Percentiles rank a stretch among this genome's conserved stretches.
Evolutionary conservation across 495 filamentous ascomycete species (phyloP).

Genomic region (Xylaria curta): DNA sequence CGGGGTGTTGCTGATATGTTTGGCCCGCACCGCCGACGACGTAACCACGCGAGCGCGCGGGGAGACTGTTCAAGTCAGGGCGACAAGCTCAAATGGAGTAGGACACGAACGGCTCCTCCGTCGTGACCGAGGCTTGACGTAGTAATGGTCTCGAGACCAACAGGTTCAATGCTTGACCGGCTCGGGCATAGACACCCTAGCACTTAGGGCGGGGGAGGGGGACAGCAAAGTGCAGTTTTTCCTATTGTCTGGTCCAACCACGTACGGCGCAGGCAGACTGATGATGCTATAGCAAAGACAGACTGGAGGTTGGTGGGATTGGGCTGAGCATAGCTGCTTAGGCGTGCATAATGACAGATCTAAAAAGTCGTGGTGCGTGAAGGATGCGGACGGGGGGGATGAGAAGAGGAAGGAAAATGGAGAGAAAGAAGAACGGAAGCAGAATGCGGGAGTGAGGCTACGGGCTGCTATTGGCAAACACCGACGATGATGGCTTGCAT

Average conservation of each 20-base stretch:
- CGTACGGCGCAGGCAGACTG: not conserved
- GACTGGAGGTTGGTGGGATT: conserved; percentile 20
- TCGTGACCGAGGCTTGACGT: conserved; percentile 25
- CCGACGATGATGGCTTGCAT: conserved; percentile 23
- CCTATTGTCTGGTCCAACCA: conserved; percentile 12
- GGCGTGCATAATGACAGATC: conserved; percentile 19
- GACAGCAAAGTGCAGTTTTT: conserved; percentile 16
- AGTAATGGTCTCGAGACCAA: conserved; percentile 13
- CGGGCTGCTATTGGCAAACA: conserved; percentile 24
- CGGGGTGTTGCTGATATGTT: conserved; percentile 15
- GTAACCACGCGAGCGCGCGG: conserved; percentile 14
- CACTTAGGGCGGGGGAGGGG: not conserved
- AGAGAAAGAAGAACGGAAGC: conserved; percentile 1
- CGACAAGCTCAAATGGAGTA: conserved; percentile 17
- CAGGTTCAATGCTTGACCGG: conserved; percentile 12
- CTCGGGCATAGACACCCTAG: conserved; percentile 17
- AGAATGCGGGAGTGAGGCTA: conserved; percentile 26
- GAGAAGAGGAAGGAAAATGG: not conserved
- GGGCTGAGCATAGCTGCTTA: conserved; percentile 25
- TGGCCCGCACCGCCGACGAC: conserved; percentile 5
- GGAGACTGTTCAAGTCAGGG: conserved; percentile 1
- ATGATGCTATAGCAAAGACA: conserved; percentile 13
- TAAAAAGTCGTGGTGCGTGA: conserved; percentile 1
- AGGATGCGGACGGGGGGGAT: not conserved
- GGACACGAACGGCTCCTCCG: not conserved